These are phyloP conservation scores for Pseudocercospora eumusae DNA, from an alignment of 2,329 filamentous ascomycete genomes.

Conservation along the genomic window DNA sequence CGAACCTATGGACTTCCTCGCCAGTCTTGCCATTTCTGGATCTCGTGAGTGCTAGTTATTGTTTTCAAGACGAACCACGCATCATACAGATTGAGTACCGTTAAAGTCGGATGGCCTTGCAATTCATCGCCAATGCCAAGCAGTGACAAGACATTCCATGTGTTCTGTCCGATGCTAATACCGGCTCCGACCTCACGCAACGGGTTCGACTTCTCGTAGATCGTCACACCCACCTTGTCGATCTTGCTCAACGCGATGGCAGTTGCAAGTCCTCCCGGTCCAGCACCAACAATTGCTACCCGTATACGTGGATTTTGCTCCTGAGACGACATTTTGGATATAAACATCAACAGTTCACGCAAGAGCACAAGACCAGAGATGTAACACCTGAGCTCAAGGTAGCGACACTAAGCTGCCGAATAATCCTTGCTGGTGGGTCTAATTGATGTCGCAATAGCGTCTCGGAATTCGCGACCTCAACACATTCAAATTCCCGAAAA, in stretches of 20 bases:
- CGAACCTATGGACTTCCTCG: conserved; percentile 18
- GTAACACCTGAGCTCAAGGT: neutral
- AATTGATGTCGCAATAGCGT: conserved; percentile 17
- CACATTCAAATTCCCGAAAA: conserved; percentile 8
- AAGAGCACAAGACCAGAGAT: neutral
- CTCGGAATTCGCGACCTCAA: conserved; percentile 20
- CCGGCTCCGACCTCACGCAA: conserved; percentile 54
- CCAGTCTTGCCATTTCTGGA: conserved; percentile 25
- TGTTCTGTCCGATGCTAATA: conserved; percentile 50
- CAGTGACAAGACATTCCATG: conserved; percentile 52
- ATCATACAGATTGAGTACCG: conserved; percentile 22
- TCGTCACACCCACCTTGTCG: conserved; percentile 45
- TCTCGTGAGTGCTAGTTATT: neutral
- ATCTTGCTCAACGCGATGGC: conserved; percentile 40
- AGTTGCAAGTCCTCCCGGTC: conserved; percentile 38
- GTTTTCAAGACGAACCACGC: neutral
- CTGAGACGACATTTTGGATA: conserved; percentile 5
- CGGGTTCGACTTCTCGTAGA: conserved; percentile 51
- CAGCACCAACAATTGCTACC: conserved; percentile 45
- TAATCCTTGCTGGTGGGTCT: neutral
- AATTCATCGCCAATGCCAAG: conserved; percentile 47
- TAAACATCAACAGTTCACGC: neutral
- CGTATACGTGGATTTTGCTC: conserved; percentile 3
- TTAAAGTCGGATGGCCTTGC: conserved; percentile 24
- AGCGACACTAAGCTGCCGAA: neutral